phyloP scores from a whole-genome alignment of 805 yeast genomes.

The Lachancea mirantina region DNA sequence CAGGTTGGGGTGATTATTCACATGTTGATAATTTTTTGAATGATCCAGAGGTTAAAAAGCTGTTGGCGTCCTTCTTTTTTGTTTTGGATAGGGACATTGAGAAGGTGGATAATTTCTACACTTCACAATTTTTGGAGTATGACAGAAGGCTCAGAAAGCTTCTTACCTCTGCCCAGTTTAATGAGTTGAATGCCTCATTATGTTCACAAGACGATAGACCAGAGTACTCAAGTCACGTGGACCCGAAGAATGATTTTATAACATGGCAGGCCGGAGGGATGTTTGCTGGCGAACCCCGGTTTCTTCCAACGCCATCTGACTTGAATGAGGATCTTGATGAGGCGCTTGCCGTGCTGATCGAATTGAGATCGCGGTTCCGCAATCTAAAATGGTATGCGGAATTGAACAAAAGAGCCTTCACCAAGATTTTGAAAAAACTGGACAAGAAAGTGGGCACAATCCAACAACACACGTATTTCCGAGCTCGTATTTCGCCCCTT shows the following conservation, averaged over 20 bases:
- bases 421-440: constrained; percentile 80
- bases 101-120: constrained; percentile 71
- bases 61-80: constrained; percentile 62
- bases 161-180: constrained; percentile 29
- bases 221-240: too few relatives aligned
- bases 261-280: too few relatives aligned
- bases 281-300: constrained; percentile 5
- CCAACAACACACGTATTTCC: constrained; percentile 49
- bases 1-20: too few relatives aligned
- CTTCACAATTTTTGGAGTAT: constrained; percentile 66
- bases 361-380: constrained; percentile 65
- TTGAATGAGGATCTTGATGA: constrained; percentile 48
- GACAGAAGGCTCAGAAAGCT: constrained; percentile 55
- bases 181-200: constrained; percentile 10
- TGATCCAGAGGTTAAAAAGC: constrained; percentile 38
- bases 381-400: constrained; percentile 93
- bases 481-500: constrained; percentile 62
- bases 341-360: constrained; percentile 59
- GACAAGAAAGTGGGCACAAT: constrained; percentile 73
- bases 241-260: too few relatives aligned
- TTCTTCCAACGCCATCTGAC: constrained; percentile 11
- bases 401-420: constrained; percentile 81
- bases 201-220: neutral
- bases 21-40: constrained; percentile 29
- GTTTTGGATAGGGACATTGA: constrained; percentile 76